Evolutionary conservation across 768 basidiomycete species (phyloP).

Genomic region (Rhizopogon roseolus): DNA sequence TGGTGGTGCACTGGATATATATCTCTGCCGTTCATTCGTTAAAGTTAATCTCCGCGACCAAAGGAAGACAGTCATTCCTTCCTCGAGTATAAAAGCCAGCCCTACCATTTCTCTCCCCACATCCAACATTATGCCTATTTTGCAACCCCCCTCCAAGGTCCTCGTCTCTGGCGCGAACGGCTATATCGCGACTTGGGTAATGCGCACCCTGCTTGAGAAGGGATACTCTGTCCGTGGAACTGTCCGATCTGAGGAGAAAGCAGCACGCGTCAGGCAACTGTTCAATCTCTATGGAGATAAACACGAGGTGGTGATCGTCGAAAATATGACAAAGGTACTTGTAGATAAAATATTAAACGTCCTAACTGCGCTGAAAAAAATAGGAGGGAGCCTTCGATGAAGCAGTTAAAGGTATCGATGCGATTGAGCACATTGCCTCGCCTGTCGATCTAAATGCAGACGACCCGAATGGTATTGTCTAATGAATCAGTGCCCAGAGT

Average conservation of each 20-base stretch:
- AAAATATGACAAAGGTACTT: slow-evolving; percentile 51
- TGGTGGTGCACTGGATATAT: neutral
- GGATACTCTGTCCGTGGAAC: slow-evolving; percentile 66
- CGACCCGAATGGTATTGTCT: slow-evolving; percentile 35
- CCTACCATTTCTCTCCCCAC: neutral
- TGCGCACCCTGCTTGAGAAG: slow-evolving; percentile 47
- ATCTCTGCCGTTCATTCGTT: no score
- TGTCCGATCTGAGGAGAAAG: slow-evolving; percentile 60
- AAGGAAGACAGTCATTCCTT: no score
- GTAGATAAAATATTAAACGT: neutral
- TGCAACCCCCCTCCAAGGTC: slow-evolving; percentile 22
- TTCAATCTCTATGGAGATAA: slow-evolving; percentile 52
- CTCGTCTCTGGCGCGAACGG: slow-evolving; percentile 26
- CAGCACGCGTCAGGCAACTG: slow-evolving; percentile 45
- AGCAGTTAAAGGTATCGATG: slow-evolving; percentile 72
- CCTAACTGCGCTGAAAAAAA: neutral
- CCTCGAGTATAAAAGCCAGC: neutral
- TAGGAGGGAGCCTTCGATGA: slow-evolving; percentile 73
- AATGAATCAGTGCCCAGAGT: neutral
- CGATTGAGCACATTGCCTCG: slow-evolving; percentile 65
- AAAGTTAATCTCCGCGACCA: no score
- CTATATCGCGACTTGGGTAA: slow-evolving; percentile 48
- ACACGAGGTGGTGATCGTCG: slow-evolving; percentile 62
- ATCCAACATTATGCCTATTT: slow-evolving; percentile 14
- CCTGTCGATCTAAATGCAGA: slow-evolving; percentile 46